Conservation (phyloP, 306 rosid species). For the Gleditsia sinensis region DNA sequence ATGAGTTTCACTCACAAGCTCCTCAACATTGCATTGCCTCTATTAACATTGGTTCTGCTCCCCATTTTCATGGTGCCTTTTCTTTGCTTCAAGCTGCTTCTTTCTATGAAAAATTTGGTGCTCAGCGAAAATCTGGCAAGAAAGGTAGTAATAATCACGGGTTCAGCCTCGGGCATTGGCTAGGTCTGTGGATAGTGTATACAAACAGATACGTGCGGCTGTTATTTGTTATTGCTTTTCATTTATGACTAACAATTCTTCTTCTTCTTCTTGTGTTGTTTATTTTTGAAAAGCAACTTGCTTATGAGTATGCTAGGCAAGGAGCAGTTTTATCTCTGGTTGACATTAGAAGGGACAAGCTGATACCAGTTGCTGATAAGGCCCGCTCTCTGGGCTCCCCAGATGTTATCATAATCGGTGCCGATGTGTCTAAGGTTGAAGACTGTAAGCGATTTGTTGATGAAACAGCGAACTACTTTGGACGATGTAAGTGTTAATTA, state of each 20-base stretch:
- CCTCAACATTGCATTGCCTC: slow-evolving; percentile 29
- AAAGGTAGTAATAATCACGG: slow-evolving; percentile 45
- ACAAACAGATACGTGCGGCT: neutral
- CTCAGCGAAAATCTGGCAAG: slow-evolving; percentile 25
- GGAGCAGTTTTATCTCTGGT: slow-evolving; percentile 64
- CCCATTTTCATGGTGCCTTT: slow-evolving; percentile 12
- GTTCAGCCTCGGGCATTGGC: slow-evolving; percentile 51
- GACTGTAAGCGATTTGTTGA: slow-evolving; percentile 57
- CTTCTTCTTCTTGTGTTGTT: no score
- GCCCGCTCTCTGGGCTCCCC: slow-evolving; percentile 57
- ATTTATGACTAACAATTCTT: no score
- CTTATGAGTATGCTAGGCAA: slow-evolving; percentile 75
- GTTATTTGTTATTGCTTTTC: neutral
- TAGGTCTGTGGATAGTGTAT: no score
- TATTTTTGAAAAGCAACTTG: slow-evolving; percentile 39
- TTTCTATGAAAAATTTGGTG: neutral
- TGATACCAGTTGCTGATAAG: slow-evolving; percentile 52
- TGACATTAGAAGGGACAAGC: slow-evolving; percentile 51
- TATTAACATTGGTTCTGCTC: neutral
- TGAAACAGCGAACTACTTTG: slow-evolving; percentile 56
- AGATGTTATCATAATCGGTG: slow-evolving; percentile 49
- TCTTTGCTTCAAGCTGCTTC: slow-evolving; percentile 20
- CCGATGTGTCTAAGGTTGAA: slow-evolving; percentile 60
- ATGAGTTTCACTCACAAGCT: slow-evolving; percentile 29
- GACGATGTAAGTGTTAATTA: slow-evolving; percentile 40